These are phyloP conservation scores for Microsporum audouinii DNA, from an alignment of 2,329 filamentous ascomycete genomes.

Conservation along the genomic window DNA sequence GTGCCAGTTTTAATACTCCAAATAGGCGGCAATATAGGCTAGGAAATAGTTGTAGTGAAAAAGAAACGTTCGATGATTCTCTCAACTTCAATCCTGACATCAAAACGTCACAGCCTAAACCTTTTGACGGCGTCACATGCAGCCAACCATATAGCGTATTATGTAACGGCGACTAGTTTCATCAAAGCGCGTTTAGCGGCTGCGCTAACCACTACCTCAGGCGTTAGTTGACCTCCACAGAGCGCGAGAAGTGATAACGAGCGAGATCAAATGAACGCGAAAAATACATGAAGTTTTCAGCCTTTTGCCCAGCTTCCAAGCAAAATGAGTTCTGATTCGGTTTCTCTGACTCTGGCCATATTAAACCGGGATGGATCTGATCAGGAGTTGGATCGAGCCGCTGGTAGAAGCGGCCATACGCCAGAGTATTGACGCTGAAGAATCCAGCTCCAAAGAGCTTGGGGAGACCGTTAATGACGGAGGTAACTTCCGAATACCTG, in stretches of 20 bases:
- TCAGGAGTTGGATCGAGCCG: conserved; percentile 1
- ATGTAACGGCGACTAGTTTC: neutral
- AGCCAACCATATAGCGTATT: neutral
- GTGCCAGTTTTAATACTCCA: neutral
- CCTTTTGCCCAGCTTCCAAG: neutral
- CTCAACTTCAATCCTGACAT: neutral
- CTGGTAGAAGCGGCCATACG: neutral
- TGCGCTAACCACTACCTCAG: neutral
- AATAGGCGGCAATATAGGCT: neutral
- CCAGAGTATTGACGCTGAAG: neutral
- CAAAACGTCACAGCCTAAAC: conserved; percentile 2
- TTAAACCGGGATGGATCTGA: conserved; percentile 1
- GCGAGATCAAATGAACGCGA: neutral
- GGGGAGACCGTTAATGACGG: conserved; percentile 19
- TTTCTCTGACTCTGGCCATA: neutral
- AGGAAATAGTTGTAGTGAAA: neutral
- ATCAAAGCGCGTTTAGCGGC: neutral
- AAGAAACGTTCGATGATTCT: neutral
- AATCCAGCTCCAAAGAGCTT: neutral
- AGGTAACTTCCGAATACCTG: conserved; percentile 24
- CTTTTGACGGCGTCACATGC: neutral
- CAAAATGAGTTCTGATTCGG: neutral
- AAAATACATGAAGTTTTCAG: neutral
- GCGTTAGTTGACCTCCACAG: neutral
- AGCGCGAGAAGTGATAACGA: neutral